Evolutionary conservation across 1,284 basidiomycete genomes (phyloP), one percentile per base, ranked within the genome.

Genomic region (Puccinia brachypodii): DNA sequence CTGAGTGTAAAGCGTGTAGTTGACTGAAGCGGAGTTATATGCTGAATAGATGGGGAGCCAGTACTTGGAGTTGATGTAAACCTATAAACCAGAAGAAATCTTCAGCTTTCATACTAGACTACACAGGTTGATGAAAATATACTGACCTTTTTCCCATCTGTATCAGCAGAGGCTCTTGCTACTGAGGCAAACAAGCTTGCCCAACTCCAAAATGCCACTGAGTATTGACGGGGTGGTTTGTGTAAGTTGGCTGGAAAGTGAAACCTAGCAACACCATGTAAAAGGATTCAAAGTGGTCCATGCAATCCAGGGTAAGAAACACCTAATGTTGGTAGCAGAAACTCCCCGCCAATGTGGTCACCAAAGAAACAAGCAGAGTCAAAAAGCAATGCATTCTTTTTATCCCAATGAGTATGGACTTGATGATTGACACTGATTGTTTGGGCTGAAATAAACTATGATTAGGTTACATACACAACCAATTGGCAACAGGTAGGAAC

Each of bases 31-130:
- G 50, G 50, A 53, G 19, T 13, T 36, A 36, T 62, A 62, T 62
- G n/a, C 14, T 62, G 60, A 25, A 62, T 62, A 62, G 25, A 62
- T 36, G 28, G 60, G 60, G 11, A 62, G 60, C 60, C 60, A 62
- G 25, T 62, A 62, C 7, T 25, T 31, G 7, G 56, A 28, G 56
- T 28, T 58, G 56, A 25, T 58, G 56, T 28, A 60, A 58, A 58
- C 56, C 25, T 60, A 60, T 14, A 28, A 58, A 28, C 3, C 3
- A 58, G 6, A 7, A 58, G 25, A 6, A 58, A 58, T 28, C 6
- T 53, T 7, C 4, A 8, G n/a, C n/a, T 28, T 22, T 53, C n/a
- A n/a, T n/a, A n/a, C n/a, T n/a, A n/a, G n/a, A n/a, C n/a, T n/a
- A n/a, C n/a, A n/a, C n/a, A n/a, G n/a, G n/a, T n/a, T n/a, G n/a